A percentile compares a stretch with the other conserved stretches of the same genome.
Evolutionary conservation across 2,329 filamentous ascomycete species (phyloP).

Genomic region (Colletotrichum filicis): DNA sequence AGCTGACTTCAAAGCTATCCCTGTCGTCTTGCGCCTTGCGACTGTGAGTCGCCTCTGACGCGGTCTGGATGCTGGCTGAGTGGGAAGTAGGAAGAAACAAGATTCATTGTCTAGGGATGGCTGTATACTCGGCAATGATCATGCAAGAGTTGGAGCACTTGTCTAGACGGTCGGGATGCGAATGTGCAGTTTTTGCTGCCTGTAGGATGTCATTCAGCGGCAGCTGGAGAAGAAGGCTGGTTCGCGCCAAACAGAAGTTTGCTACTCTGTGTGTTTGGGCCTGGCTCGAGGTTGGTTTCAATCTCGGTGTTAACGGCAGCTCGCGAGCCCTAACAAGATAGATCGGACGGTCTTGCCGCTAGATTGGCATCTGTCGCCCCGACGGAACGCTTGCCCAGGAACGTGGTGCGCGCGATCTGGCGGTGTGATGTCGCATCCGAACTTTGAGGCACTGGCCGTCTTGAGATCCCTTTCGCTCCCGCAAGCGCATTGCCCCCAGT

Average conservation of each 20-base stretch:
- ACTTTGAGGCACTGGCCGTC: conserved; percentile 10
- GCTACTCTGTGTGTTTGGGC: conserved; percentile 26
- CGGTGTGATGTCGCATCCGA: conserved; percentile 25
- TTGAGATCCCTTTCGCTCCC: neutral
- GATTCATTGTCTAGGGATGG: neutral
- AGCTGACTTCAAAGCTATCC: conserved; percentile 16
- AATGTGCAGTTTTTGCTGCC: neutral
- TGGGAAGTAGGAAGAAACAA: neutral
- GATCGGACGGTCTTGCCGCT: conserved; percentile 27
- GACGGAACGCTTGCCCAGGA: neutral
- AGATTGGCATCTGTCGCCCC: conserved; percentile 15
- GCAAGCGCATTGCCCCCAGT: neutral
- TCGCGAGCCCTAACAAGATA: conserved; percentile 24
- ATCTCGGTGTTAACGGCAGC: conserved; percentile 27
- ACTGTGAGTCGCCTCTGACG: conserved; percentile 14
- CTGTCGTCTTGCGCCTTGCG: conserved; percentile 13
- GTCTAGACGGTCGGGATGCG: neutral
- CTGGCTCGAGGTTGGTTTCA: conserved; percentile 31
- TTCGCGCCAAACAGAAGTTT: conserved; percentile 12
- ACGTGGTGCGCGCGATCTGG: conserved; percentile 14
- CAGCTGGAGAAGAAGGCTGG: conserved; percentile 6
- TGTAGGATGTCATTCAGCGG: neutral
- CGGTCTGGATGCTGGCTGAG: conserved; percentile 11
- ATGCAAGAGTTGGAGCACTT: neutral
- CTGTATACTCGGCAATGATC: conserved; percentile 9